Evolutionary conservation across 179 eudicot species (phyloP).

Genomic region (Vitellaria paradoxa): DNA sequence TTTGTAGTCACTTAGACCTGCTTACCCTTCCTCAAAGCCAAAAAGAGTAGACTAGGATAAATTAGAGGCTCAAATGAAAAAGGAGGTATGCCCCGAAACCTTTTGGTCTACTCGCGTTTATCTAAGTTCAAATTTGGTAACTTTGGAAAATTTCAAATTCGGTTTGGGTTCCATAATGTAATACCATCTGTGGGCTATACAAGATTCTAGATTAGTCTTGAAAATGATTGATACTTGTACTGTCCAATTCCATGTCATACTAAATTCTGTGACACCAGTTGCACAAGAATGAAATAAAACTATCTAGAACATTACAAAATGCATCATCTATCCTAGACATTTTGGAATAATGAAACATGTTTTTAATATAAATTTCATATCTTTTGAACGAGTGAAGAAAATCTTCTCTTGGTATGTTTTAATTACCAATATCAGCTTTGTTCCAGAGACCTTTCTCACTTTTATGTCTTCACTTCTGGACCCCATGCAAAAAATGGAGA

Average conservation of each 20-base stretch:
- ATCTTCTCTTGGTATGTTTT: not conserved
- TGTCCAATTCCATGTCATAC: no score
- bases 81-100: constrained; percentile 35
- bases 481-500: constrained; percentile 39
- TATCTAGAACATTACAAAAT: no score
- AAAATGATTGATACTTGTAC: no score
- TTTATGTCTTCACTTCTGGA: not conserved
- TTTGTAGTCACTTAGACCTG: constrained; percentile 43
- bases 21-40: constrained; percentile 82
- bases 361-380: no score
- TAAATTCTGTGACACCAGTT: no score
- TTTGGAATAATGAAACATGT: no score
- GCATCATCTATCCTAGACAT: no score
- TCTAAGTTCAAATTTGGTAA: not conserved
- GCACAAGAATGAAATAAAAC: no score
- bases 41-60: constrained; percentile 82
- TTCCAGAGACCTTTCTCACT: not conserved
- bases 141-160: constrained; percentile 3
- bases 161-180: not conserved
- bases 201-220: no score
- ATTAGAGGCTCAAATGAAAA: constrained; percentile 73
- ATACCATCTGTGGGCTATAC: no score
- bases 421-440: not conserved
- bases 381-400: not conserved
- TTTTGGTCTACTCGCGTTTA: not conserved